A percentile compares a stretch with the other conserved stretches of the same genome.
Evolutionary conservation across 441 rosid species (phyloP).

Genomic region (Erodium moschatum): DNA sequence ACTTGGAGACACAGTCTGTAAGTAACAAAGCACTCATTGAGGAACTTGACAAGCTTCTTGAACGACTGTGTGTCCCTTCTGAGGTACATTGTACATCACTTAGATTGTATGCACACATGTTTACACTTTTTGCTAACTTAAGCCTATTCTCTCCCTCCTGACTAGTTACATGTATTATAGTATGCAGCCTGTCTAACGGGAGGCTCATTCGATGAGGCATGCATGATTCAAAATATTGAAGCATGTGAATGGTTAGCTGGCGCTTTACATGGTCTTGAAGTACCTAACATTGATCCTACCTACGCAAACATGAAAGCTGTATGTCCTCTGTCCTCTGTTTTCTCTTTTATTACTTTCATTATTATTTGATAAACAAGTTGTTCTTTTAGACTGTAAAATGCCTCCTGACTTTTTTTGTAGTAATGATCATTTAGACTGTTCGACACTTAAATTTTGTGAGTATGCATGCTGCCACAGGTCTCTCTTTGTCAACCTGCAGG

Average conservation of each 20-base stretch:
- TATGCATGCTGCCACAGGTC: background rate
- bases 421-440: background rate
- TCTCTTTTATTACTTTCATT: constrained; percentile 14
- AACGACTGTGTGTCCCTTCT: constrained; percentile 76
- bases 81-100: constrained; percentile 44
- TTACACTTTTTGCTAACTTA: background rate
- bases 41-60: constrained; percentile 92
- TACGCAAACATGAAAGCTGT: constrained; percentile 89
- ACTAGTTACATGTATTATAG: constrained; percentile 40
- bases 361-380: background rate
- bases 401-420: background rate
- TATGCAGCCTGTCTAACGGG: constrained; percentile 74
- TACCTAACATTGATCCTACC: constrained; percentile 67
- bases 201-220: constrained; percentile 89
- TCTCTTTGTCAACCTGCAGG: too few species aligned
- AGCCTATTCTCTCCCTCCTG: constrained; percentile 20
- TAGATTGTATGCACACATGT: constrained; percentile 3
- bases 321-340: constrained; percentile 30
- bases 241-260: constrained; percentile 98
- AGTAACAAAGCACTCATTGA: constrained; percentile 81
- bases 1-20: constrained; percentile 92
- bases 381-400: background rate
- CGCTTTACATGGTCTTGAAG: constrained; percentile 69
- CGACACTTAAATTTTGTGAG: background rate
- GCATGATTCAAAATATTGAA: constrained; percentile 81